Conservation (phyloP, 192 early-diverging fungal genomes). For the Umbelopsis vinacea region DNA sequence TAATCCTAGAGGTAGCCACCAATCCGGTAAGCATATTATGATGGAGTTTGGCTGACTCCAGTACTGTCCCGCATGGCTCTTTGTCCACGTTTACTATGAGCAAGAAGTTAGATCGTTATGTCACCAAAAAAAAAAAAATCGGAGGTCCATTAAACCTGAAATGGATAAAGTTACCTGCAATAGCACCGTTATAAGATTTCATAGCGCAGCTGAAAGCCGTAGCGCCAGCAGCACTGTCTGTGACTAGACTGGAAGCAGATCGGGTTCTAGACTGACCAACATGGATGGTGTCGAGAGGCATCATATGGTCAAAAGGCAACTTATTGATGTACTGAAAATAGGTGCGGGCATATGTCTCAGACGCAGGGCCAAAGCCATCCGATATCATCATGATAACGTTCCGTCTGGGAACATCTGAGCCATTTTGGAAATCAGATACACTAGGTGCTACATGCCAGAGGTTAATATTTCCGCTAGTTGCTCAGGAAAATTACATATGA, state of each 20-base stretch:
- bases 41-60: constrained; percentile 88
- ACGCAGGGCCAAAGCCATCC: constrained; percentile 96
- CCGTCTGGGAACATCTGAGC: constrained; percentile 43
- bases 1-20: constrained; percentile 93
- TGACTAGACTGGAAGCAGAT: constrained; percentile 80
- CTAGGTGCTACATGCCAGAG: background rate
- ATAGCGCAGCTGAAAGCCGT: constrained; percentile 92
- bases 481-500: background rate
- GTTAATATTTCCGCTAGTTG: background rate
- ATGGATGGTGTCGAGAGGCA: constrained; percentile 69
- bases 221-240: constrained; percentile 96
- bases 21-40: constrained; percentile 84
- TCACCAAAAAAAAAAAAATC: too few relatives aligned
- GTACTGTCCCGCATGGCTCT: constrained; percentile 86
- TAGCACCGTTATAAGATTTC: constrained; percentile 95
- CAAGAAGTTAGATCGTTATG: background rate
- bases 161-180: constrained; percentile 63
- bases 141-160: background rate
- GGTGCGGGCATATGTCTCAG: constrained; percentile 84
- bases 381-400: constrained; percentile 95
- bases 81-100: constrained; percentile 58
- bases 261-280: constrained; percentile 93
- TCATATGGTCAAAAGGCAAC: constrained; percentile 56
- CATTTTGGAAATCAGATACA: background rate
- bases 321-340: constrained; percentile 73